Conservation (phyloP, 2,329 filamentous ascomycete species). For the Aplosporella prunicola region DNA sequence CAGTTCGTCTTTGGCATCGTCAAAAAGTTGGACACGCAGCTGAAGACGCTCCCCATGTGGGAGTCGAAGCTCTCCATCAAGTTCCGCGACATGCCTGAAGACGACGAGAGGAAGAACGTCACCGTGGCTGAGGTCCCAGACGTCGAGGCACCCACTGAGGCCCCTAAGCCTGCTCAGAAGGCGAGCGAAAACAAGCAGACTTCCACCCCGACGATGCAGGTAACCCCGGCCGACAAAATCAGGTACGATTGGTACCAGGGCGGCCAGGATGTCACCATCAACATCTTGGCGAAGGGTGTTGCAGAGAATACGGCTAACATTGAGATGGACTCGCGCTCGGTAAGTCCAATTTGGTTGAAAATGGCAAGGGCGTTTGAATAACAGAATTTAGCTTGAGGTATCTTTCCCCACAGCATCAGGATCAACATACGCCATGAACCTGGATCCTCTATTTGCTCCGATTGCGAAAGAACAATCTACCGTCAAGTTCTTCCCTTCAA, state of each 20-base stretch:
- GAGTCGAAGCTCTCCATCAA: slow-evolving; percentile 45
- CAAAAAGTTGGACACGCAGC: slow-evolving; percentile 43
- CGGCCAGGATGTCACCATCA: slow-evolving; percentile 50
- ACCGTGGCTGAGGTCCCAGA: slow-evolving; percentile 43
- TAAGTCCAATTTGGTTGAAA: slow-evolving; percentile 20
- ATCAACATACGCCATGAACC: slow-evolving; percentile 50
- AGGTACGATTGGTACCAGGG: slow-evolving; percentile 63
- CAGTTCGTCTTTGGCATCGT: slow-evolving; percentile 57
- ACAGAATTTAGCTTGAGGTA: slow-evolving; percentile 39
- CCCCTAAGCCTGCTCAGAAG: slow-evolving; percentile 23
- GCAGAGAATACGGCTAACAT: slow-evolving; percentile 46
- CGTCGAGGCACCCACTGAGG: slow-evolving; percentile 34
- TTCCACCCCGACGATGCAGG: slow-evolving; percentile 11
- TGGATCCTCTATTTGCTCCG: slow-evolving; percentile 57
- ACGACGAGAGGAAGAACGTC: slow-evolving; percentile 35
- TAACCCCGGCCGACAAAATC: slow-evolving; percentile 48
- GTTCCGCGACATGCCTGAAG: slow-evolving; percentile 40
- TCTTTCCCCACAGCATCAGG: slow-evolving; percentile 48
- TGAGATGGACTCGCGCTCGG: slow-evolving; percentile 41
- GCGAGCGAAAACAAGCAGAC: slow-evolving; percentile 3
- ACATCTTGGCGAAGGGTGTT: slow-evolving; percentile 56
- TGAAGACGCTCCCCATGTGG: slow-evolving; percentile 50
- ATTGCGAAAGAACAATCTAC: slow-evolving; percentile 55
- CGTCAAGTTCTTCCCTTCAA: slow-evolving; percentile 60
- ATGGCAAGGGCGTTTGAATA: neutral